Conservation (phyloP, 371 early-diverging fungal genomes). For the Blastocladiella emersonii region DNA sequence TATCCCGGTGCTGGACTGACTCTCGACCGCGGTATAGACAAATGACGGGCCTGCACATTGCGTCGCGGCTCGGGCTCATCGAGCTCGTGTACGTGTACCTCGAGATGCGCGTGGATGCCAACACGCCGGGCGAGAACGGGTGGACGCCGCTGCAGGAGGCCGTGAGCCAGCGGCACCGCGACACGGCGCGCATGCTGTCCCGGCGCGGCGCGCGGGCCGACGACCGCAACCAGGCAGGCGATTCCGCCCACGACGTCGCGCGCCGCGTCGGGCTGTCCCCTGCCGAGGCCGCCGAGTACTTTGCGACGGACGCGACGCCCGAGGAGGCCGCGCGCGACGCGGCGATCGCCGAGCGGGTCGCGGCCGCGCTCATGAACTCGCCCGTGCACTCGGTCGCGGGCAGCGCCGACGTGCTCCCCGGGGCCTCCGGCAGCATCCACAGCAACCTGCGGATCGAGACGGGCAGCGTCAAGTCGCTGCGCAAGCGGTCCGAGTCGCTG, state of each 20-base stretch:
- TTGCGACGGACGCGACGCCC: not conserved
- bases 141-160: conserved; percentile 6
- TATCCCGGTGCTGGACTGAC: not conserved
- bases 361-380: not conserved
- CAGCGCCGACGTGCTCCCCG: not conserved
- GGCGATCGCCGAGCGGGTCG: not conserved
- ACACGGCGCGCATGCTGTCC: not conserved
- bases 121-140: conserved; percentile 3
- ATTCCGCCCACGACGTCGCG: not conserved
- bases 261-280: not conserved
- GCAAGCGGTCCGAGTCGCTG: not conserved
- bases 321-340: not conserved
- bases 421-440: not conserved
- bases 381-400: not conserved
- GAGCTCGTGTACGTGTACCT: not conserved
- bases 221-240: not conserved
- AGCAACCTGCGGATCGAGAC: too few species aligned
- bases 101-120: not conserved
- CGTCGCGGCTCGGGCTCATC: not conserved
- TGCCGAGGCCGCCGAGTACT: not conserved
- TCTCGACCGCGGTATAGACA: not conserved
- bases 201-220: not conserved
- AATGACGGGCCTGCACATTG: not conserved
- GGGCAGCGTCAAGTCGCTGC: not conserved
- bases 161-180: not conserved